Conservation (phyloP, 139 green algal genomes). For the Chlamydomonas sp. region DNA sequence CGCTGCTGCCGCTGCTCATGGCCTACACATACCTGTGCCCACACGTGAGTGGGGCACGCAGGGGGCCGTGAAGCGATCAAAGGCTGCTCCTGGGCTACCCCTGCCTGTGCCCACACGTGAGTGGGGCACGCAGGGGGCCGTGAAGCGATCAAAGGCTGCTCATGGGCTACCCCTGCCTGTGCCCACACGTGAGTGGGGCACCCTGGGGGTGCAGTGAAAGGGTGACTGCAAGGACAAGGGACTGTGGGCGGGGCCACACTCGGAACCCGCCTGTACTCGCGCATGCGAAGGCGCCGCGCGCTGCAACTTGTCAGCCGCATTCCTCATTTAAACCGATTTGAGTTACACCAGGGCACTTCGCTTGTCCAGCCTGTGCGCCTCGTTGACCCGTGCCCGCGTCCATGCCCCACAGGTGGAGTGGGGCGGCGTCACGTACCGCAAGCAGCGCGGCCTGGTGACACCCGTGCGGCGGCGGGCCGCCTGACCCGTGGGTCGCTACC, state of each 20-base stretch:
- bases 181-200: not conserved
- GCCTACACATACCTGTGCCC: constrained; percentile 2
- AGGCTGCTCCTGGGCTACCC: not conserved
- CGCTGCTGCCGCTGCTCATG: constrained; percentile 17
- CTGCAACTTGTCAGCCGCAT: too few relatives aligned
- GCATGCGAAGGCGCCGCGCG: too few relatives aligned
- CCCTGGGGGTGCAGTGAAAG: too few relatives aligned
- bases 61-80: not conserved
- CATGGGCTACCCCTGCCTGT: not conserved
- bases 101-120: not conserved
- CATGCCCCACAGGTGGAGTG: constrained; percentile 62
- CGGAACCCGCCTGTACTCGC: too few relatives aligned
- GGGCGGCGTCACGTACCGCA: constrained; percentile 62
- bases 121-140: not conserved
- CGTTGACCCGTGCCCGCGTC: constrained; percentile 52
- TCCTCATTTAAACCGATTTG: too few relatives aligned
- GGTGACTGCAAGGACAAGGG: too few relatives aligned
- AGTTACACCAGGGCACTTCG: too few relatives aligned
- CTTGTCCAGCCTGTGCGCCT: not conserved
- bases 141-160: not conserved
- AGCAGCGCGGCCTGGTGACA: constrained; percentile 44
- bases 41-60: not conserved
- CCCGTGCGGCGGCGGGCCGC: not conserved
- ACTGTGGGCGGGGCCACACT: too few relatives aligned
- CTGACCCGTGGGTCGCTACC: not conserved